Conservation (phyloP, 768 basidiomycete genomes). For the Podaxis sp. region DNA sequence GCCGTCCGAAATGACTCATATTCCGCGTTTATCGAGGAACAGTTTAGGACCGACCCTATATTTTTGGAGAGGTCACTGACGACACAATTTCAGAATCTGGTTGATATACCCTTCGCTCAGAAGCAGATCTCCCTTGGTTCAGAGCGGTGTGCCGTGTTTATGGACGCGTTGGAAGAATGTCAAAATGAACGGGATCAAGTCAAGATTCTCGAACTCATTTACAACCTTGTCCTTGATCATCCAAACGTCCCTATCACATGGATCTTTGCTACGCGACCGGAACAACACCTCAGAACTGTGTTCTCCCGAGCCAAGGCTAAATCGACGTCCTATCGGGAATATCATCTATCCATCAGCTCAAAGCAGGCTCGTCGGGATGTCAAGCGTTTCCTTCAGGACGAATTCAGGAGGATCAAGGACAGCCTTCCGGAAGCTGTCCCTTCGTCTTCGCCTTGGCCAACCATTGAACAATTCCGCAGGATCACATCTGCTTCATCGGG, state of each 20-base stretch:
- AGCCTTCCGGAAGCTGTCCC: not conserved
- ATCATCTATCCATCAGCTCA: not conserved
- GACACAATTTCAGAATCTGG: not conserved
- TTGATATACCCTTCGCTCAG: not conserved
- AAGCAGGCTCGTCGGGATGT: not conserved
- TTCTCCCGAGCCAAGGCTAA: not conserved
- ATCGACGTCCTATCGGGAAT: not conserved
- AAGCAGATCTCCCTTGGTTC: not conserved
- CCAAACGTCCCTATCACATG: not conserved
- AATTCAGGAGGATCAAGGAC: not conserved
- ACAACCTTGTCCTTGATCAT: not conserved
- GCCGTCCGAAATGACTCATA: not conserved
- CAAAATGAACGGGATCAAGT: not conserved
- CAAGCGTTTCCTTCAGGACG: not conserved
- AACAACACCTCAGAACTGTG: not conserved
- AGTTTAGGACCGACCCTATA: not conserved
- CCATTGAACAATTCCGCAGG: not conserved
- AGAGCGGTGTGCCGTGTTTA: not conserved
- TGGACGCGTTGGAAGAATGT: not conserved
- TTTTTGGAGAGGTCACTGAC: not conserved
- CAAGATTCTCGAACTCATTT: constrained; percentile 1
- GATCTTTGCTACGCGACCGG: not conserved
- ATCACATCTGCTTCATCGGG: not conserved
- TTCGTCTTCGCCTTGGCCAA: constrained; percentile 3
- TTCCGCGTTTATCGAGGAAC: not conserved